These are phyloP conservation scores for Cinnamomum chago DNA, from an alignment of 164 flowering plant species.

Conservation along the genomic window DNA sequence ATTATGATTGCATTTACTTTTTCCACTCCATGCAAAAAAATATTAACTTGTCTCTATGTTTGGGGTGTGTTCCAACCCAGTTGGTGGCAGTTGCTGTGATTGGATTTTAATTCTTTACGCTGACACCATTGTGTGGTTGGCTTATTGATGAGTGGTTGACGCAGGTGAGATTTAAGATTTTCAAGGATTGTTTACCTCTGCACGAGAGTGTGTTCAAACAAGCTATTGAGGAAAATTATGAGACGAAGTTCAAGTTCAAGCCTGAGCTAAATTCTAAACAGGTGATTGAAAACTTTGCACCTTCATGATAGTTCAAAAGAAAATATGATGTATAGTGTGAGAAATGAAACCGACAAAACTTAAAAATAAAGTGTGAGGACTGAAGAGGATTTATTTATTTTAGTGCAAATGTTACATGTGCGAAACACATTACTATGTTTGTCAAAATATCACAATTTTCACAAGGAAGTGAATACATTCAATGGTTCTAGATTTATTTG, in stretches of 20 bases:
- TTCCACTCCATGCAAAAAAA: background rate
- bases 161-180: conserved; percentile 44
- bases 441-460: too few relatives aligned
- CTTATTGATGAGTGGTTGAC: background rate
- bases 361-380: too few relatives aligned
- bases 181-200: conserved; percentile 43
- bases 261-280: conserved; percentile 32
- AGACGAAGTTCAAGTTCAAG: conserved; percentile 22
- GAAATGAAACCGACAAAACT: too few relatives aligned
- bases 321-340: too few relatives aligned
- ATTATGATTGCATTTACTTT: background rate
- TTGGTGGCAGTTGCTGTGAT: background rate
- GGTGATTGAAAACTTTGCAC: conserved; percentile 6
- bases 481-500: too few relatives aligned
- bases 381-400: too few relatives aligned
- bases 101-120: background rate
- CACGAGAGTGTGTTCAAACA: conserved; percentile 38
- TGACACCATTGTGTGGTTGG: too few relatives aligned
- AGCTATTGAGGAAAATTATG: conserved; percentile 33
- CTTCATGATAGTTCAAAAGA: background rate
- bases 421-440: too few relatives aligned
- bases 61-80: background rate
- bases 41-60: background rate
- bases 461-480: too few relatives aligned
- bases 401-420: too few relatives aligned